These are phyloP conservation scores for Trametes meyenii DNA, from an alignment of 768 basidiomycete species.

Conservation along the genomic window DNA sequence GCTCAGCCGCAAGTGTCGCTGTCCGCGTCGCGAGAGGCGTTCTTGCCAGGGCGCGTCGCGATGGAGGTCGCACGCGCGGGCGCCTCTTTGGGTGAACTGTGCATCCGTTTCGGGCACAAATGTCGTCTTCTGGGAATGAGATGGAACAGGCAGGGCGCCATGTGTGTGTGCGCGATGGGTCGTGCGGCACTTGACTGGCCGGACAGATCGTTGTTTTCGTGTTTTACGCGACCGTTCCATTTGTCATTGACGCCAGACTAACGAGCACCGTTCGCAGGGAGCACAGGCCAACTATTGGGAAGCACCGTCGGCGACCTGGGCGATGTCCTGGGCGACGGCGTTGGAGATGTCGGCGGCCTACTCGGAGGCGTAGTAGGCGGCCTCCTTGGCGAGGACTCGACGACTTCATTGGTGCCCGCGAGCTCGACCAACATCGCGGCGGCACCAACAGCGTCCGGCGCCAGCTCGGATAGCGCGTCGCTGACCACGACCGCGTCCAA, in stretches of 20 bases:
- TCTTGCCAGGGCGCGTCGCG: too few species aligned
- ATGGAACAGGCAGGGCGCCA: background rate
- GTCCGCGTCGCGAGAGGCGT: background rate
- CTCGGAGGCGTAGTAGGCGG: background rate
- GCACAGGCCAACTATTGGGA: background rate
- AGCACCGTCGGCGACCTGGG: background rate
- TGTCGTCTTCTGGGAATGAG: background rate
- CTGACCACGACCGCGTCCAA: background rate
- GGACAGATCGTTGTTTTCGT: too few species aligned
- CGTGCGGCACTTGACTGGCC: too few species aligned
- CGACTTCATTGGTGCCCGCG: conserved; percentile 18
- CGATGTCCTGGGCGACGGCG: conserved; percentile 3
- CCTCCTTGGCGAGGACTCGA: background rate
- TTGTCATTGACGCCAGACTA: background rate
- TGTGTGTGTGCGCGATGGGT: too few species aligned
- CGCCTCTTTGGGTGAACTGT: conserved; percentile 1
- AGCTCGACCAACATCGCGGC: conserved; percentile 20
- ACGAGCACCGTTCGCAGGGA: background rate
- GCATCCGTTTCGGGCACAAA: background rate
- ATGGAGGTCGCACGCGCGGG: background rate
- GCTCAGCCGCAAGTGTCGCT: background rate
- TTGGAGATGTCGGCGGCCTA: background rate
- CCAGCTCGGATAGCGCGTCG: background rate
- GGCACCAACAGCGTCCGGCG: background rate
- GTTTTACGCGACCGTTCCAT: background rate